Conservation (phyloP, 1,284 basidiomycete species). For the Leucoagaricus sp. region DNA sequence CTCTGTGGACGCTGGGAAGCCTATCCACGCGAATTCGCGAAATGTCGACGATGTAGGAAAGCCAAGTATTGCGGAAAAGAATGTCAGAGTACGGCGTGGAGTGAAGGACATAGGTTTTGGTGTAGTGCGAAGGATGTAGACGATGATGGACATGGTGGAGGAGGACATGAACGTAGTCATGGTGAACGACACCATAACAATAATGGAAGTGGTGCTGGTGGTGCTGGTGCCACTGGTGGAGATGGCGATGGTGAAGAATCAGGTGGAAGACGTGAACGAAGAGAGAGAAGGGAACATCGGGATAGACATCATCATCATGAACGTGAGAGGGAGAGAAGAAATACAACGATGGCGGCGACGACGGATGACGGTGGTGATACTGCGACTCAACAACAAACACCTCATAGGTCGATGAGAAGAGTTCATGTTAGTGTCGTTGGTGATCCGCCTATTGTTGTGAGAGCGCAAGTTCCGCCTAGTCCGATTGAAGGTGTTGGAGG, state of each 20-base stretch:
- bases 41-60: constrained; percentile 94
- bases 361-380: constrained; percentile 10
- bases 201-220: constrained; percentile 37
- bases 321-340: constrained; percentile 13
- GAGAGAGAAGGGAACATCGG: constrained; percentile 9
- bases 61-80: constrained; percentile 99
- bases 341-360: constrained; percentile 5
- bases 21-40: constrained; percentile 94
- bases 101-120: constrained; percentile 94
- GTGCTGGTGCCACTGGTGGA: not conserved
- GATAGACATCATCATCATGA: not conserved
- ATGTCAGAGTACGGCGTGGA: constrained; percentile 97
- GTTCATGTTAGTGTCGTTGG: not conserved
- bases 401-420: not conserved
- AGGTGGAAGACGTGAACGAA: constrained; percentile 6
- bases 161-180: constrained; percentile 46
- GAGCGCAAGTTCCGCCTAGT: not conserved
- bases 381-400: constrained; percentile 2
- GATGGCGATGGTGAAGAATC: not conserved
- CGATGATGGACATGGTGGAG: constrained; percentile 47
- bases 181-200: constrained; percentile 65
- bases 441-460: not conserved
- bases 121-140: constrained; percentile 77
- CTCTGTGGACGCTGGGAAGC: constrained; percentile 94
- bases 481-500: constrained; percentile 1